Conservation (phyloP, 371 early-diverging fungal genomes). For the Actinomucor elegans region DNA sequence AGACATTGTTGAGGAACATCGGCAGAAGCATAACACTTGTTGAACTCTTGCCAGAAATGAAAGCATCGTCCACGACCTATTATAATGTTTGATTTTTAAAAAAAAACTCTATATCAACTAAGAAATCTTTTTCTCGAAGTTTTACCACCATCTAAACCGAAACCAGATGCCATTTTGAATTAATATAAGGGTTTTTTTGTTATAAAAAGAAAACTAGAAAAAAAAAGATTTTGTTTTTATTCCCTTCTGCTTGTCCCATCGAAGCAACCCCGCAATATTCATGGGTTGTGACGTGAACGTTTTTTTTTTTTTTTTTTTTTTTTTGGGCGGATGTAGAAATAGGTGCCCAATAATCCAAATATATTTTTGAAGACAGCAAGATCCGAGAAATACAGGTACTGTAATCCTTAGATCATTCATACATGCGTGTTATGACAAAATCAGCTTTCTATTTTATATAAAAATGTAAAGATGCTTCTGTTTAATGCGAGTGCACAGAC, state of each 20-base stretch:
- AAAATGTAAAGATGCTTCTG: too few species aligned
- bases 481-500: too few species aligned
- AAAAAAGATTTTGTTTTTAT: not conserved
- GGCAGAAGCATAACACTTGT: slow-evolving; percentile 79
- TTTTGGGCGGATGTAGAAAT: too few species aligned
- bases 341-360: too few species aligned
- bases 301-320: too few species aligned
- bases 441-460: too few species aligned
- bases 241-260: not conserved
- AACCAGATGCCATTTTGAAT: slow-evolving; percentile 47
- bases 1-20: slow-evolving; percentile 72
- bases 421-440: too few species aligned
- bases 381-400: too few species aligned
- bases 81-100: not conserved
- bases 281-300: slow-evolving; percentile 2
- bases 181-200: slow-evolving; percentile 11
- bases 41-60: slow-evolving; percentile 84
- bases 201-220: not conserved
- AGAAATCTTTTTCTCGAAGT: not conserved
- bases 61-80: slow-evolving; percentile 82
- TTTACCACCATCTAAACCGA: slow-evolving; percentile 48
- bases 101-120: not conserved
- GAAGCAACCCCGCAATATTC: slow-evolving; percentile 1
- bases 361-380: too few species aligned
- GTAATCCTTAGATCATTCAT: too few species aligned